Percentiles rank a stretch among this genome's conserved stretches.
These are phyloP conservation scores for Trichoderma sp. DNA, from an alignment of 2,329 filamentous ascomycete species.

Conservation along the genomic window DNA sequence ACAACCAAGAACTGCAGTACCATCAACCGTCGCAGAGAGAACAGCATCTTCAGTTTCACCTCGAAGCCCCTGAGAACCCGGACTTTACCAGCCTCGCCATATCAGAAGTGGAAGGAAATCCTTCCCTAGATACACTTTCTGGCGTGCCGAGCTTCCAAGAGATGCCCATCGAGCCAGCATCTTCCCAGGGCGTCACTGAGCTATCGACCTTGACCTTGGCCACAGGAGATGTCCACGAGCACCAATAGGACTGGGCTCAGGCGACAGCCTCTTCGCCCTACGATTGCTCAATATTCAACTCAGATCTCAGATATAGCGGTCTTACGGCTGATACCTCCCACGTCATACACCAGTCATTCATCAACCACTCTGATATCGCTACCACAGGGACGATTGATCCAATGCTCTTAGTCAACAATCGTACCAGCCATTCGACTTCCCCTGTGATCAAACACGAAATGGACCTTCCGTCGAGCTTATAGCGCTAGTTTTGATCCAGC, in stretches of 20 bases:
- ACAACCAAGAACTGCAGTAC: not conserved
- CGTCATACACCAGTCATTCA: not conserved
- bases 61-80: not conserved
- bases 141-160: not conserved
- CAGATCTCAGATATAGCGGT: not conserved
- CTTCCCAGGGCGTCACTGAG: not conserved
- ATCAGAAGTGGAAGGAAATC: not conserved
- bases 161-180: not conserved
- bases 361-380: not conserved
- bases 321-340: not conserved
- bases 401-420: not conserved
- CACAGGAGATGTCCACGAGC: not conserved
- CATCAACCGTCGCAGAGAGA: not conserved
- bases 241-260: not conserved
- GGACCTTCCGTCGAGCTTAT: not conserved
- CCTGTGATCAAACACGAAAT: not conserved
- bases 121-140: not conserved
- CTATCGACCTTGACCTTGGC: not conserved
- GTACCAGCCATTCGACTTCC: not conserved
- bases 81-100: not conserved
- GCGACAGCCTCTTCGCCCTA: not conserved
- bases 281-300: not conserved
- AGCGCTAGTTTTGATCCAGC: not conserved
- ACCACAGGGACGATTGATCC: constrained; percentile 14
- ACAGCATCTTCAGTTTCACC: not conserved